Conservation (phyloP, 1,139 yeast genomes). For the Casaregolazyma suthepensis region DNA sequence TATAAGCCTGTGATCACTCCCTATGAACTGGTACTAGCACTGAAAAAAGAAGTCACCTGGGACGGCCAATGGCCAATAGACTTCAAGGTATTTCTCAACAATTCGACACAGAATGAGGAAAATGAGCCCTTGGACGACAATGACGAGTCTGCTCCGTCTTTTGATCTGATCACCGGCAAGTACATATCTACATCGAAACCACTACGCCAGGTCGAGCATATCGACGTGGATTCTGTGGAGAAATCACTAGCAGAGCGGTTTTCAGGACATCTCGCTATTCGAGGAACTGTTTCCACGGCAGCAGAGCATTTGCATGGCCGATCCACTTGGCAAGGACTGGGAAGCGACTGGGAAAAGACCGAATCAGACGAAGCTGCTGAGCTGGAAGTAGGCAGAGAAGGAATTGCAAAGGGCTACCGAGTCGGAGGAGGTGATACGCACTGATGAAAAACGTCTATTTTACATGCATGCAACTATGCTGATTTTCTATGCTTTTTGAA, state of each 20-base stretch:
- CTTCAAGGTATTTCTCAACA: conserved; percentile 49
- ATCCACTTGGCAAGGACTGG: conserved; percentile 78
- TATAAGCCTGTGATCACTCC: conserved; percentile 93
- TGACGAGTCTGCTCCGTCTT: conserved; percentile 65
- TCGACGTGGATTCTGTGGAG: conserved; percentile 30
- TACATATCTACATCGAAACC: conserved; percentile 68
- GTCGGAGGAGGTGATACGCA: conserved; percentile 21
- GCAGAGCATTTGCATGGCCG: conserved; percentile 69
- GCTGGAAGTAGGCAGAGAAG: conserved; percentile 75
- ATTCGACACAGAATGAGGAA: conserved; percentile 22
- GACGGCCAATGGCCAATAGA: conserved; percentile 91
- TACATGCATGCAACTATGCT: not conserved
- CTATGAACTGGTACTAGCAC: conserved; percentile 76
- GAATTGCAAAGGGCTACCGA: conserved; percentile 83
- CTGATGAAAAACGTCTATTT: not conserved
- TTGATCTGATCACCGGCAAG: conserved; percentile 83
- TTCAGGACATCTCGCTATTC: conserved; percentile 56
- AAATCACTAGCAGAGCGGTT: conserved; percentile 52
- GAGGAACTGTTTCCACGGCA: conserved; percentile 82
- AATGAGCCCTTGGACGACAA: conserved; percentile 31
- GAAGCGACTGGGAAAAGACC: conserved; percentile 59
- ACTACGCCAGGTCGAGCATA: conserved; percentile 55
- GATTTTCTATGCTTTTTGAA: not conserved
- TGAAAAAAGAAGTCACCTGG: conserved; percentile 73
- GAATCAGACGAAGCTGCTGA: conserved; percentile 44